Evolutionary conservation across 306 rosid genomes (phyloP).

Genomic region (Vigna unguiculata): DNA sequence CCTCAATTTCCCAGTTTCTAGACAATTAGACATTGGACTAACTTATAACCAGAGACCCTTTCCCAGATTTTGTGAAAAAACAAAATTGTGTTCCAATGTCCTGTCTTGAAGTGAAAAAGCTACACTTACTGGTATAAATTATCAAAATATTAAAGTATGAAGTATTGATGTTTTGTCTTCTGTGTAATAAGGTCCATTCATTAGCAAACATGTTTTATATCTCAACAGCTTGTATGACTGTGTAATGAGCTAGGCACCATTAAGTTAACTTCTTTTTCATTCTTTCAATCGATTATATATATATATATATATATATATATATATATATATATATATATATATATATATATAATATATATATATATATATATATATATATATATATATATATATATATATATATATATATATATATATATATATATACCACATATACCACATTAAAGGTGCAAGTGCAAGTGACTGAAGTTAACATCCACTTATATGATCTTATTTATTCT

Average conservation of each 20-base stretch:
- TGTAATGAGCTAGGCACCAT: not conserved
- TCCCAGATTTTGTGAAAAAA: slow-evolving; percentile 6
- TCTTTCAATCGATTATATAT: not conserved
- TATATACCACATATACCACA: too few species aligned
- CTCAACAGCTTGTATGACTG: not conserved
- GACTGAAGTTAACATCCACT: slow-evolving; percentile 45
- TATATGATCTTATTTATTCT: slow-evolving; percentile 60
- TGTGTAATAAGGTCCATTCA: slow-evolving; percentile 1
- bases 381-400: too few species aligned
- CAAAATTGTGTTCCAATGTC: not conserved
- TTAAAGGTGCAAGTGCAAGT: slow-evolving; percentile 18
- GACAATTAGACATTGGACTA: slow-evolving; percentile 6
- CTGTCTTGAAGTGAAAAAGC: not conserved
- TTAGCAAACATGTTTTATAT: not conserved
- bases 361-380: too few species aligned
- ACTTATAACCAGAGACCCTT: not conserved
- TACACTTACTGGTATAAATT: not conserved
- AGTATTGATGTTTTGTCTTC: not conserved
- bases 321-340: too few species aligned
- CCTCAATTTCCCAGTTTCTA: not conserved
- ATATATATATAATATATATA: too few species aligned
- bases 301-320: too few species aligned
- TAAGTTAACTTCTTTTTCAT: not conserved
- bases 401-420: too few species aligned
- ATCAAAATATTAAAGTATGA: not conserved